Evolutionary conservation across 352 stramenopile genomes (phyloP).

Genomic region (Hyaloperonospora brassicae): DNA sequence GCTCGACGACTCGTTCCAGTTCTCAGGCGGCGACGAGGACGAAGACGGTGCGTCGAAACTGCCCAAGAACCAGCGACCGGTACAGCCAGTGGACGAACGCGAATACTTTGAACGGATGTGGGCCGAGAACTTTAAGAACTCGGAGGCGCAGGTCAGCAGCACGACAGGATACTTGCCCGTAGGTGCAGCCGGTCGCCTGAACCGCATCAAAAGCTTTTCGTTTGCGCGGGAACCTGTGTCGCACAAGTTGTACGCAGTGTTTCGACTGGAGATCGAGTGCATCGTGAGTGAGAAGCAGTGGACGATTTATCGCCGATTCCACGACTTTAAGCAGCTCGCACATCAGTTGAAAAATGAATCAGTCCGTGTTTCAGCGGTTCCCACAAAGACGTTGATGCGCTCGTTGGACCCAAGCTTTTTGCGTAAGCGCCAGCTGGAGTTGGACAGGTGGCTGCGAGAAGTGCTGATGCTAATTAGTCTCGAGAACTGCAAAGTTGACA

Average conservation of each 20-base stretch:
- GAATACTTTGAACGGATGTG: constrained; percentile 80
- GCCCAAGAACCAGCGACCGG: constrained; percentile 64
- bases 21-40: constrained; percentile 27
- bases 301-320: constrained; percentile 81
- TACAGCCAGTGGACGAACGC: constrained; percentile 62
- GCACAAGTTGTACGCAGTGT: constrained; percentile 76
- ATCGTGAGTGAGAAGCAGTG: constrained; percentile 82
- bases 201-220: constrained; percentile 76
- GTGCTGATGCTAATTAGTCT: constrained; percentile 75
- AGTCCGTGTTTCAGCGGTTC: constrained; percentile 66
- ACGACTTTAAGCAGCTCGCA: constrained; percentile 81
- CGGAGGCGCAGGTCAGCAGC: constrained; percentile 54
- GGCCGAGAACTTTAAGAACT: constrained; percentile 80
- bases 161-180: constrained; percentile 62
- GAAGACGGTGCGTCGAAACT: constrained; percentile 34
- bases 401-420: constrained; percentile 79
- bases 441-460: constrained; percentile 78
- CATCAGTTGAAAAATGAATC: constrained; percentile 77
- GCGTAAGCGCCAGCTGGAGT: constrained; percentile 72
- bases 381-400: constrained; percentile 70
- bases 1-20: constrained; percentile 52
- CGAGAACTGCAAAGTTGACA: constrained; percentile 73
- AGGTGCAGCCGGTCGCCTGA: constrained; percentile 55
- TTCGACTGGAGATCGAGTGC: constrained; percentile 77
- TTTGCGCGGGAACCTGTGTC: constrained; percentile 56